Base-by-base conservation (phyloP, 768 basidiomycete species). In the Boletus rufocinnamomeus region DNA sequence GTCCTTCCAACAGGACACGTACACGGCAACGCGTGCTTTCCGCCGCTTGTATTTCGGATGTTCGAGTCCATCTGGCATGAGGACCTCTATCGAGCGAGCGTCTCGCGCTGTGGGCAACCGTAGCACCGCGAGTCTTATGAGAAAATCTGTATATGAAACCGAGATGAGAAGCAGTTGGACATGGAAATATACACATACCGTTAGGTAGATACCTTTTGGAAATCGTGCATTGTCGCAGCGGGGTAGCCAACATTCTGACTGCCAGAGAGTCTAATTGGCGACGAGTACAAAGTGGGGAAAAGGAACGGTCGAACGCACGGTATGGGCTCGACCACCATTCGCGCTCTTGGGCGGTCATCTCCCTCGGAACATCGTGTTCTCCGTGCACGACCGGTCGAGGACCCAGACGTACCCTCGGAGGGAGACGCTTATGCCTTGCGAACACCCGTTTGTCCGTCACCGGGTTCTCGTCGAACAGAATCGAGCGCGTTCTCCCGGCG, bases 291-390 rank as follows among this genome's bases (percentile, higher is more conserved):
- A 45, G 19, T 28, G 27, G 43, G 6, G 17, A 41, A 59, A 32
- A 44, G 14, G 34, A 37, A 41, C 7, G 21, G 40, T 35, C 8
- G 34, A 14, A 75, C 75, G 60, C 74, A 92, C 90, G 77, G 72
- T 91, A 93, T 54, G 91, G 89, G 68, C 83, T 89, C 13, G 88
- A 80, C 83, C 83, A 87, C 83, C 86, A 89, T 28, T 71, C 70
- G 62, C 81, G 76, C 74, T 92, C 89, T 63, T 83, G 75, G 43
- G 67, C 64, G 0, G 82, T 79, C 90, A 91, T 92, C 57, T 76
- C 77, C 34, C 87, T 77, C 14, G 79, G 80, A 17, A 56, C 52
- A 59, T 83, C 80, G 47, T 72, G 41, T 34, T 70, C 66, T 47
- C 30, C 51, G 58, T 47, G 23, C 46, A 28, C 49, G 65, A 63